Evolutionary conservation across 2,329 filamentous ascomycete genomes (phyloP).

Genomic region (Colletotrichum melonis): DNA sequence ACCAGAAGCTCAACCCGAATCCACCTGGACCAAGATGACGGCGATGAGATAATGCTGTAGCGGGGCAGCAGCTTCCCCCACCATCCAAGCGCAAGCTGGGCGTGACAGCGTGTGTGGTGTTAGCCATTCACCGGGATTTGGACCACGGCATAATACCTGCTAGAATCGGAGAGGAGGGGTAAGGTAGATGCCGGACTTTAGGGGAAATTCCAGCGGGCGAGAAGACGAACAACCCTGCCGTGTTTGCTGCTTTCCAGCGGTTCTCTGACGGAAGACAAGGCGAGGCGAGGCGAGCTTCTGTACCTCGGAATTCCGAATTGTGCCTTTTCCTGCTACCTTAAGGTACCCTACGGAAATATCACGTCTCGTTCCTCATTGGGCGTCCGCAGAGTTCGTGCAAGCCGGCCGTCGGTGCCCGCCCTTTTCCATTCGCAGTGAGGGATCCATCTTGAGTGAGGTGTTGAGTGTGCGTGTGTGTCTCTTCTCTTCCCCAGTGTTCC

Average conservation of each 20-base stretch:
- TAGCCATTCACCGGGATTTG: background rate
- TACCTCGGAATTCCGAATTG: slow-evolving; percentile 32
- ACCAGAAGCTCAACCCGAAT: slow-evolving; percentile 13
- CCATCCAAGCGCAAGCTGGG: slow-evolving; percentile 18
- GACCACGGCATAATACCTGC: background rate
- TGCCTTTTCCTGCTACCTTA: background rate
- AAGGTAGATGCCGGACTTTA: background rate
- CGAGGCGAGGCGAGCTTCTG: slow-evolving; percentile 30
- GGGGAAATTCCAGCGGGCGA: slow-evolving; percentile 1
- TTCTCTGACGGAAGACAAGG: background rate
- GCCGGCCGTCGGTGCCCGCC: slow-evolving; percentile 11
- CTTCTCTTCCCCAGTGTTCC: background rate
- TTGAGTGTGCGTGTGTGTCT: background rate
- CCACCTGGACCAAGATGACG: slow-evolving; percentile 25
- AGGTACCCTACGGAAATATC: background rate
- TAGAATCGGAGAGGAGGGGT: background rate
- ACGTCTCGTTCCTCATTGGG: slow-evolving; percentile 11
- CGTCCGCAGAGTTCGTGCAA: slow-evolving; percentile 27
- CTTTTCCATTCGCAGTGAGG: background rate
- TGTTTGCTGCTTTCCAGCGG: background rate
- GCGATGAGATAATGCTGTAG: slow-evolving; percentile 23
- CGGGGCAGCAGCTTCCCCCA: slow-evolving; percentile 29
- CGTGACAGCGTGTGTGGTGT: background rate
- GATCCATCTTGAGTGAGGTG: background rate
- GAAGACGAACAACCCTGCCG: background rate